A percentile compares a stretch with the other conserved stretches of the same genome.
These are phyloP conservation scores for Ichthyophthirius multifiliis DNA, from an alignment of 169 alveolate species.

Conservation along the genomic window DNA sequence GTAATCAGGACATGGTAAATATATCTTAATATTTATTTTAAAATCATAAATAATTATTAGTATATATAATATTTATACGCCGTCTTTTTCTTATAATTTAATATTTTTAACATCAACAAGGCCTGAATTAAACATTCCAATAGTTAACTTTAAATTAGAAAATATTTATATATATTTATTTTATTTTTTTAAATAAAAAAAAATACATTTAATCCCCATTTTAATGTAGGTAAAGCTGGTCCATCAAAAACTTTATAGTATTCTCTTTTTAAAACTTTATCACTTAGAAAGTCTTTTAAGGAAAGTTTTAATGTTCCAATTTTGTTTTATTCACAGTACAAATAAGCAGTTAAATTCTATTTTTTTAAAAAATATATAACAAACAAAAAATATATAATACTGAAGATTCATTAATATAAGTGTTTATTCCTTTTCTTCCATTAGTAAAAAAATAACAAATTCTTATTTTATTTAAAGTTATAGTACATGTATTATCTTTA, in stretches of 20 bases:
- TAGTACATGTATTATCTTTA: slow-evolving; percentile 13
- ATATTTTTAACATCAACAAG: slow-evolving; percentile 28
- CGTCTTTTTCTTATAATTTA: slow-evolving; percentile 10
- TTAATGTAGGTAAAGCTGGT: slow-evolving; percentile 11
- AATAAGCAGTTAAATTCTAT: slow-evolving; percentile 10
- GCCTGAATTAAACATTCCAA: slow-evolving; percentile 33
- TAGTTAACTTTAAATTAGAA: slow-evolving; percentile 8
- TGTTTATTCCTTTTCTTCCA: slow-evolving; percentile 6
- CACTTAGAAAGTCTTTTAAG: slow-evolving; percentile 21
- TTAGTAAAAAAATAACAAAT: slow-evolving; percentile 32
- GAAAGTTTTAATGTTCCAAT: slow-evolving; percentile 32
- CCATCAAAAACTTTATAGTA: slow-evolving; percentile 28
- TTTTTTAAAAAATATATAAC: neutral
- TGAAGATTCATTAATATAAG: neutral
- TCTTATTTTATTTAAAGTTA: slow-evolving; percentile 34
- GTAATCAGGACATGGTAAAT: slow-evolving; percentile 19
- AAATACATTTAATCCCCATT: slow-evolving; percentile 34
- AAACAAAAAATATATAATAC: neutral
- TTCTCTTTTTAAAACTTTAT: slow-evolving; percentile 29
- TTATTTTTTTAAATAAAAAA: neutral
- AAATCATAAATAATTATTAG: neutral
- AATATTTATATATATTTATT: neutral
- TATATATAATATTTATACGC: neutral
- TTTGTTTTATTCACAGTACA: neutral
- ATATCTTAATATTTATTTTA: neutral